These are phyloP conservation scores for Rhizopogon parksii DNA, from an alignment of 1,284 basidiomycete genomes.

Conservation along the genomic window DNA sequence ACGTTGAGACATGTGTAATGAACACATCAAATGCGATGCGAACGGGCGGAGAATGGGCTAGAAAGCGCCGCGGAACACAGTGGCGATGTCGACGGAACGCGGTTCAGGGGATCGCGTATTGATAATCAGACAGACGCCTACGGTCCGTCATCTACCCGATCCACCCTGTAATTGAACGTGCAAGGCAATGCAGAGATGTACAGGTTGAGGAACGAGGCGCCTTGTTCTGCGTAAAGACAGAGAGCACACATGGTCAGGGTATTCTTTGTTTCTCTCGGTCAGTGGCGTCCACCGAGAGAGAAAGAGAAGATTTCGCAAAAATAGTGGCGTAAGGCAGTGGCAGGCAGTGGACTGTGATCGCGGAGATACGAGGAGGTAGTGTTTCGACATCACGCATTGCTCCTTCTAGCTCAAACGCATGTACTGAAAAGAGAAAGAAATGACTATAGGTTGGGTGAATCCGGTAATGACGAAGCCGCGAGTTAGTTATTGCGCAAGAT, in stretches of 20 bases:
- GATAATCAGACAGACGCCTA: background rate
- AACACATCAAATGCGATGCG: background rate
- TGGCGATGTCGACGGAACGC: slow-evolving; percentile 1
- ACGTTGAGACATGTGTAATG: background rate
- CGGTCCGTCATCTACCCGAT: background rate
- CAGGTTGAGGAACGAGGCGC: background rate
- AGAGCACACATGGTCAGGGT: background rate
- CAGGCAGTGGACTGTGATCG: background rate
- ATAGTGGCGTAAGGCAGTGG: background rate
- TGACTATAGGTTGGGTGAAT: background rate
- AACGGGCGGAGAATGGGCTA: background rate
- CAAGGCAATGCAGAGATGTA: background rate
- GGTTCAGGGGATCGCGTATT: background rate
- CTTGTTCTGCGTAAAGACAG: background rate
- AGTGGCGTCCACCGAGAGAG: no score
- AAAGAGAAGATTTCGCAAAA: background rate
- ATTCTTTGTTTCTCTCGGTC: no score
- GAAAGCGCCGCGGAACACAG: background rate
- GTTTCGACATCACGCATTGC: background rate
- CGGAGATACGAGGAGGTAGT: background rate
- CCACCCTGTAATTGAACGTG: background rate
- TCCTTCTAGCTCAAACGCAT: background rate
- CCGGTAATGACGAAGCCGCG: background rate
- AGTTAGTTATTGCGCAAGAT: background rate
- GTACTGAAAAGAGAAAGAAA: background rate